Percentiles rank a stretch among this genome's conserved stretches.
Evolutionary conservation across 2,329 filamentous ascomycete species (phyloP).

Genomic region (Trichoderma arundinaceum): DNA sequence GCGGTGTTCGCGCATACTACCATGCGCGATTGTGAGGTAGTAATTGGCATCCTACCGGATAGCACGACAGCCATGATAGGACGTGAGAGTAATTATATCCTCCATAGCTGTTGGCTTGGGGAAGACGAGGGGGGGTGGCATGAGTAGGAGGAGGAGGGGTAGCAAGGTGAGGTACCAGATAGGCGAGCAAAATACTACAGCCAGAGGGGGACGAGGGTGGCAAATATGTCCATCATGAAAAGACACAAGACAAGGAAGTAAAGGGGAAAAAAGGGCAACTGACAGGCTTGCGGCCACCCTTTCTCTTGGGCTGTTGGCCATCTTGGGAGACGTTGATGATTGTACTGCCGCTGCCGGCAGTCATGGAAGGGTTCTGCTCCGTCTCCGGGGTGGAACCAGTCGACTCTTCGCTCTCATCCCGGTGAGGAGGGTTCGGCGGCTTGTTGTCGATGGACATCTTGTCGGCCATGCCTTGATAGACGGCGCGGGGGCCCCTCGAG

Average conservation of each 20-base stretch:
- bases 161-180: not conserved
- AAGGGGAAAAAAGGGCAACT: slow-evolving; percentile 48
- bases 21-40: not conserved
- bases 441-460: slow-evolving; percentile 67
- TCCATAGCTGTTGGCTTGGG: not conserved
- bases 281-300: slow-evolving; percentile 97
- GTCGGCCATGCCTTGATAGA: slow-evolving; percentile 64
- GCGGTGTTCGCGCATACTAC: not conserved
- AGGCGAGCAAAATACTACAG: not conserved
- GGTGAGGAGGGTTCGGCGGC: slow-evolving; percentile 45
- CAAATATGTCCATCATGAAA: no score
- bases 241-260: not conserved
- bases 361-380: slow-evolving; percentile 50
- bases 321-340: slow-evolving; percentile 51
- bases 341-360: slow-evolving; percentile 40
- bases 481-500: slow-evolving; percentile 43
- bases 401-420: slow-evolving; percentile 67
- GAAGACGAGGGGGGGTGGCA: not conserved
- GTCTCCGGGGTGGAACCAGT: slow-evolving; percentile 65
- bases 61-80: slow-evolving; percentile 1
- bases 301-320: slow-evolving; percentile 80
- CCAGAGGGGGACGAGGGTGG: no score
- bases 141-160: not conserved
- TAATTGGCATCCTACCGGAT: not conserved
- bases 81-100: not conserved